These are phyloP conservation scores for Mayamaea pseudoterrestris DNA, from an alignment of 108 stramenopile species.

Conservation along the genomic window DNA sequence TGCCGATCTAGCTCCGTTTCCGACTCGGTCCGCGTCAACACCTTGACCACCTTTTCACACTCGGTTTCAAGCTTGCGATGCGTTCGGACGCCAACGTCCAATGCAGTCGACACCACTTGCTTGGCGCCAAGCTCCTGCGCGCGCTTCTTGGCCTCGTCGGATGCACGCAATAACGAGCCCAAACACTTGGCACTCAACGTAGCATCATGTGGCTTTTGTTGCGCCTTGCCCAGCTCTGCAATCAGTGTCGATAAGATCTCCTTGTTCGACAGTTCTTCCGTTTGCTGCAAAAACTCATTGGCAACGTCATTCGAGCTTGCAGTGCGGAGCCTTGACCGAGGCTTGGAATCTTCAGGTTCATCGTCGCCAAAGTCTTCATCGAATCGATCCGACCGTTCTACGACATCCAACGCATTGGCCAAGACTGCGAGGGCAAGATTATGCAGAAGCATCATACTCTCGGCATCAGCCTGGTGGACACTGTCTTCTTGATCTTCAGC, in stretches of 20 bases:
- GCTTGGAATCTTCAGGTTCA: slow-evolving; percentile 27
- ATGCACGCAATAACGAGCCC: slow-evolving; percentile 55
- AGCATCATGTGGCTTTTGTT: slow-evolving; percentile 71
- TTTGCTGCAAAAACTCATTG: slow-evolving; percentile 52
- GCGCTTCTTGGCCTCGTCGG: slow-evolving; percentile 54
- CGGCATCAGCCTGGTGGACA: slow-evolving; percentile 27
- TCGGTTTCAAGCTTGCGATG: slow-evolving; percentile 70
- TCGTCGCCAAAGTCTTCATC: slow-evolving; percentile 10
- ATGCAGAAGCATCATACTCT: slow-evolving; percentile 50
- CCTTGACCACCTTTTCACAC: slow-evolving; percentile 29
- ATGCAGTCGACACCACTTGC: slow-evolving; percentile 60
- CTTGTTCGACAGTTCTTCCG: slow-evolving; percentile 39
- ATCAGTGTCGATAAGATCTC: slow-evolving; percentile 72
- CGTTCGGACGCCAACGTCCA: slow-evolving; percentile 66
- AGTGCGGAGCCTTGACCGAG: slow-evolving; percentile 23
- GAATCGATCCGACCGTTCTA: slow-evolving; percentile 27
- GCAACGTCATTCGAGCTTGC: slow-evolving; percentile 26
- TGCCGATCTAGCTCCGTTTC: no score
- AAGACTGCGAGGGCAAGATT: slow-evolving; percentile 74
- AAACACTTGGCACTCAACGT: slow-evolving; percentile 74
- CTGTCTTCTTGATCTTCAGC: slow-evolving; percentile 34
- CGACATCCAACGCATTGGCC: slow-evolving; percentile 68
- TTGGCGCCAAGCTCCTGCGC: slow-evolving; percentile 74
- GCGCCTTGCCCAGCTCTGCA: slow-evolving; percentile 59
- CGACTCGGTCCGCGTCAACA: slow-evolving; percentile 2